These are phyloP conservation scores for Prunus fruticosa DNA, from an alignment of 306 rosid species.

Conservation along the genomic window DNA sequence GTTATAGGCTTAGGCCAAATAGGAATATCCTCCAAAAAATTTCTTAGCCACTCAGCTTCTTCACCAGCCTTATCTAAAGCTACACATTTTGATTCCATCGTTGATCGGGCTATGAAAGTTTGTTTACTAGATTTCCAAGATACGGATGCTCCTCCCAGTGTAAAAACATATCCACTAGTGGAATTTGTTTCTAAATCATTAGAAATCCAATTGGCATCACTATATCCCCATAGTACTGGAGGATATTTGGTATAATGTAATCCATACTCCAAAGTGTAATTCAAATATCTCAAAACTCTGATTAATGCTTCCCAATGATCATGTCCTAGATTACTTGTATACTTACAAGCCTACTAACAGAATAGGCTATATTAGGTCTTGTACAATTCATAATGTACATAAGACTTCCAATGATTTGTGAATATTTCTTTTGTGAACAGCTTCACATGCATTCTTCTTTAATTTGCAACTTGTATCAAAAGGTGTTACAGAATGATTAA, in stretches of 20 bases:
- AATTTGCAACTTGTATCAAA: too few species aligned
- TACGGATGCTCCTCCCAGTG: too few species aligned
- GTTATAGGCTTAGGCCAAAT: too few species aligned
- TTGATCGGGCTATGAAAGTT: too few species aligned
- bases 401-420: not conserved
- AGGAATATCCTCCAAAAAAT: too few species aligned
- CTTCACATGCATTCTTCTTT: not conserved
- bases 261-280: not conserved
- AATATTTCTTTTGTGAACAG: not conserved
- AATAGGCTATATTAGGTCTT: not conserved
- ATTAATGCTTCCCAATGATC: not conserved
- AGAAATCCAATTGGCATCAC: not conserved
- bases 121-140: too few species aligned
- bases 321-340: not conserved
- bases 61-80: too few species aligned
- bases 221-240: not conserved
- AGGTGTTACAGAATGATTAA: too few species aligned
- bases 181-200: not conserved
- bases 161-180: too few species aligned
- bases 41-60: too few species aligned
- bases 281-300: not conserved
- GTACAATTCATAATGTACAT: not conserved
- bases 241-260: constrained; percentile 11
- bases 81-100: too few species aligned
- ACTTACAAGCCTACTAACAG: not conserved